phyloP scores from a whole-genome alignment of 208 protist species.

The Leishmania major region DNA sequence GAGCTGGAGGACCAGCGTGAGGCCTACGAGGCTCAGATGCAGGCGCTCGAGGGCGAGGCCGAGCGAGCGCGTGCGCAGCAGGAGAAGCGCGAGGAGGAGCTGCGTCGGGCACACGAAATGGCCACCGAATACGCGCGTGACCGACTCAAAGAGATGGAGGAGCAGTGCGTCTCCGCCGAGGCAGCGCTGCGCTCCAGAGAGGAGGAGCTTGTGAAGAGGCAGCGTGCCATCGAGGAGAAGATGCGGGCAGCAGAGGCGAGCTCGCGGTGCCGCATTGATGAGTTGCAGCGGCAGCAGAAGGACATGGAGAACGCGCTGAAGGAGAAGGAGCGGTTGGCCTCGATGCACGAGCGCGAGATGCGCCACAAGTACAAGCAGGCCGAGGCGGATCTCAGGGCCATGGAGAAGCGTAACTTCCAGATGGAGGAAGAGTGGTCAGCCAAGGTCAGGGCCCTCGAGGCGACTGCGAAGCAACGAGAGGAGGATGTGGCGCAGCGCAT shows the following conservation, averaged over 20 bases:
- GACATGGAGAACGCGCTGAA: conserved; percentile 52
- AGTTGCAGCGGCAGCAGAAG: conserved; percentile 54
- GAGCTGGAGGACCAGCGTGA: conserved; percentile 66
- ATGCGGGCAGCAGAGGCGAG: conserved; percentile 45
- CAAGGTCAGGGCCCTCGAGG: conserved; percentile 51
- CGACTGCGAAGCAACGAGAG: conserved; percentile 41
- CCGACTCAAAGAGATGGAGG: conserved; percentile 57
- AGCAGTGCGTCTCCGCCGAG: conserved; percentile 48
- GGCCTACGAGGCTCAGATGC: conserved; percentile 68
- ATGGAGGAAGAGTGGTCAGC: conserved; percentile 57
- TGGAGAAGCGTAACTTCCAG: conserved; percentile 36
- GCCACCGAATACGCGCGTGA: conserved; percentile 36
- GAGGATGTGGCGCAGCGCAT: conserved; percentile 42
- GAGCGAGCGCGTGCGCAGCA: conserved; percentile 50
- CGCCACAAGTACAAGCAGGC: conserved; percentile 30
- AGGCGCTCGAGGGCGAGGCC: conserved; percentile 59
- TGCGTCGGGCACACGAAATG: conserved; percentile 39
- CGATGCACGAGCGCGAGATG: conserved; percentile 51
- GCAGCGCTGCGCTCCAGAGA: conserved; percentile 50
- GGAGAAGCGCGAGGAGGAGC: conserved; percentile 47
- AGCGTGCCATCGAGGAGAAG: conserved; percentile 56
- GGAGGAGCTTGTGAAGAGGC: conserved; percentile 39
- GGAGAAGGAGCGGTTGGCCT: conserved; percentile 45
- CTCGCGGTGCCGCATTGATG: conserved; percentile 50
- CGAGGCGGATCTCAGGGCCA: conserved; percentile 45